Conservation (phyloP, 1,139 yeast species). For the Debaryomyces singareniensis region DNA sequence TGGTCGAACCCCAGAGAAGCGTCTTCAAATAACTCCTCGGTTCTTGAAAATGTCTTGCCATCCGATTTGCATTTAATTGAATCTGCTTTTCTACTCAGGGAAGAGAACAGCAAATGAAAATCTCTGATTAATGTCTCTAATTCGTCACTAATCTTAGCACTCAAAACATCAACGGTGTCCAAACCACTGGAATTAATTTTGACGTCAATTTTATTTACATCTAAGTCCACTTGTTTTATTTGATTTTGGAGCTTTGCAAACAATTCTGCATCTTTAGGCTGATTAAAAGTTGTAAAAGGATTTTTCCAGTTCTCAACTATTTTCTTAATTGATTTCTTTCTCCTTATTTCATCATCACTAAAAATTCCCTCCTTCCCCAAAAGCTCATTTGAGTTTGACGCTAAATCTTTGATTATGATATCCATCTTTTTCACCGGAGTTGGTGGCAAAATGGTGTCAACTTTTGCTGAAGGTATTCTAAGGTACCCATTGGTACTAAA, state of each 20-base stretch:
- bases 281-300: slow-evolving; percentile 9
- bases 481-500: slow-evolving; percentile 47
- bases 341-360: slow-evolving; percentile 4
- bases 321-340: slow-evolving; percentile 33
- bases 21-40: slow-evolving; percentile 10
- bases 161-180: slow-evolving; percentile 60
- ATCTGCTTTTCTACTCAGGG: not conserved
- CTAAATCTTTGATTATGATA: slow-evolving; percentile 12
- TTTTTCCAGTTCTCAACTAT: slow-evolving; percentile 40
- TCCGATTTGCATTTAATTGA: slow-evolving; percentile 16
- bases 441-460: slow-evolving; percentile 48
- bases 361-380: slow-evolving; percentile 5
- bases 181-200: slow-evolving; percentile 11
- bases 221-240: not conserved
- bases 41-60: slow-evolving; percentile 12
- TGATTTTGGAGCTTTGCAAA: not conserved
- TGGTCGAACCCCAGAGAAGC: slow-evolving; percentile 2
- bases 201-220: not conserved
- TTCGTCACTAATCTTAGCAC: slow-evolving; percentile 77
- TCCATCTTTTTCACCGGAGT: slow-evolving; percentile 67
- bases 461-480: slow-evolving; percentile 42
- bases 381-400: slow-evolving; percentile 6
- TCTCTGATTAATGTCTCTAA: slow-evolving; percentile 42
- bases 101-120: slow-evolving; percentile 2
- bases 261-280: slow-evolving; percentile 1